Percentiles rank a stretch among this genome's conserved stretches.
Conservation (phyloP, 495 filamentous ascomycete genomes). For the Aspergillus panamensis region DNA sequence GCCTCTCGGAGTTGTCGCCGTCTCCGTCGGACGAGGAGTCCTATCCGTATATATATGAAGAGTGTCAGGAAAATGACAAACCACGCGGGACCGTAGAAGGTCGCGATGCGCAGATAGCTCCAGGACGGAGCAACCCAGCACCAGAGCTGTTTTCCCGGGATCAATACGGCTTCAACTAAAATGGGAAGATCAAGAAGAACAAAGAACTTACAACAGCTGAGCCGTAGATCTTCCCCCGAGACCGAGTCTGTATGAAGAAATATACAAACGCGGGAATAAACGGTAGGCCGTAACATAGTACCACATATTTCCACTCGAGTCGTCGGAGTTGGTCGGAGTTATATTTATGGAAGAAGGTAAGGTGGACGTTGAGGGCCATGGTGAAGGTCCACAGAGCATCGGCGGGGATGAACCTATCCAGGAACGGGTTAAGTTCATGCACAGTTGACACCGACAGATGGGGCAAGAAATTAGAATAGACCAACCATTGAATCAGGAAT, state of each 20-base stretch:
- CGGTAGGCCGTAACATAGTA: slow-evolving; percentile 73
- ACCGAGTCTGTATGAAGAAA: slow-evolving; percentile 54
- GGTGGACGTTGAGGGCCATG: slow-evolving; percentile 85
- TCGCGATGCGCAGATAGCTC: slow-evolving; percentile 70
- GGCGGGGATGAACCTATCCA: slow-evolving; percentile 64
- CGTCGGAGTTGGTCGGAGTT: slow-evolving; percentile 61
- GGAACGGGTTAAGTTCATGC: slow-evolving; percentile 11
- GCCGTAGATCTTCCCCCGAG: slow-evolving; percentile 63
- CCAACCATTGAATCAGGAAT: slow-evolving; percentile 70
- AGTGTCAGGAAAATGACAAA: slow-evolving; percentile 68
- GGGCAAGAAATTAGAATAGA: background rate
- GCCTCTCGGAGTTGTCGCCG: slow-evolving; percentile 44
- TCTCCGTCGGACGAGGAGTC: slow-evolving; percentile 62
- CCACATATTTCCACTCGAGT: slow-evolving; percentile 69
- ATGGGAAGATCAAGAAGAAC: background rate
- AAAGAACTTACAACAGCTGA: slow-evolving; percentile 55
- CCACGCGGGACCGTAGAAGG: slow-evolving; percentile 86
- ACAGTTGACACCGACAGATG: background rate
- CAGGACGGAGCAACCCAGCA: slow-evolving; percentile 72
- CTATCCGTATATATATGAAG: slow-evolving; percentile 69
- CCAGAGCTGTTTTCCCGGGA: slow-evolving; percentile 54
- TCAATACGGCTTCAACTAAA: background rate
- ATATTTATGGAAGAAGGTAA: slow-evolving; percentile 79
- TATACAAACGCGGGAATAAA: slow-evolving; percentile 67
- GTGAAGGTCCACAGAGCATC: slow-evolving; percentile 78